Conservation (phyloP, 129 eudicot genomes). For the Tagetes erecta region DNA sequence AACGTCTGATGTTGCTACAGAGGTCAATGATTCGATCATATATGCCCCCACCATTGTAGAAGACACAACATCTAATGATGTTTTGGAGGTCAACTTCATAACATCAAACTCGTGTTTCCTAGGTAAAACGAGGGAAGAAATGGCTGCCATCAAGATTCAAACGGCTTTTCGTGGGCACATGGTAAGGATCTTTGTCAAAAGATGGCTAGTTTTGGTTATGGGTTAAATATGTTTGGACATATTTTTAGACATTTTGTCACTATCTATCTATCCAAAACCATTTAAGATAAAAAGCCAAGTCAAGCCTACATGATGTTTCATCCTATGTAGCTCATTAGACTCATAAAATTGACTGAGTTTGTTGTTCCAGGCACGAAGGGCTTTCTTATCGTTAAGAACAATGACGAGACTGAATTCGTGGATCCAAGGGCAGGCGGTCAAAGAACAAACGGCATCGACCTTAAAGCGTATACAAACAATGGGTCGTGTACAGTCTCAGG, state of each 20-base stretch:
- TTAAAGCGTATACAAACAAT: constrained; percentile 53
- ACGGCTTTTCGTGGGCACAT: constrained; percentile 54
- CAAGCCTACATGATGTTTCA: no score
- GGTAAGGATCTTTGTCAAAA: constrained; percentile 38
- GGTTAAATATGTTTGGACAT: no score
- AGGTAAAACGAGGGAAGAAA: constrained; percentile 55
- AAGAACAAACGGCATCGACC: constrained; percentile 51
- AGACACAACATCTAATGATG: constrained; percentile 38
- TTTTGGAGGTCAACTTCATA: constrained; percentile 44
- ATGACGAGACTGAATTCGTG: constrained; percentile 50
- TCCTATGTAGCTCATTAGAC: no score
- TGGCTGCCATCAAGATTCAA: constrained; percentile 56
- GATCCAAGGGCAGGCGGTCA: constrained; percentile 56
- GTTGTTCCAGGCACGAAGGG: constrained; percentile 53
- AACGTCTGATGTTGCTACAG: not conserved
- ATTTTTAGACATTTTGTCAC: no score
- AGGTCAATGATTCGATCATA: constrained; percentile 33
- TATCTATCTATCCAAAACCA: no score
- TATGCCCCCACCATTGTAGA: constrained; percentile 39
- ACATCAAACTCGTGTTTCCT: constrained; percentile 34
- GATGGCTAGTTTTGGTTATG: no score
- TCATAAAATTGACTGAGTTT: not conserved
- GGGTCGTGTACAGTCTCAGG: constrained; percentile 64
- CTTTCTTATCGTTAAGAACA: constrained; percentile 49
- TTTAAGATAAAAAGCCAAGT: no score